Evolutionary conservation across 768 basidiomycete genomes (phyloP).

Genomic region (Botryobasidium botryosum): DNA sequence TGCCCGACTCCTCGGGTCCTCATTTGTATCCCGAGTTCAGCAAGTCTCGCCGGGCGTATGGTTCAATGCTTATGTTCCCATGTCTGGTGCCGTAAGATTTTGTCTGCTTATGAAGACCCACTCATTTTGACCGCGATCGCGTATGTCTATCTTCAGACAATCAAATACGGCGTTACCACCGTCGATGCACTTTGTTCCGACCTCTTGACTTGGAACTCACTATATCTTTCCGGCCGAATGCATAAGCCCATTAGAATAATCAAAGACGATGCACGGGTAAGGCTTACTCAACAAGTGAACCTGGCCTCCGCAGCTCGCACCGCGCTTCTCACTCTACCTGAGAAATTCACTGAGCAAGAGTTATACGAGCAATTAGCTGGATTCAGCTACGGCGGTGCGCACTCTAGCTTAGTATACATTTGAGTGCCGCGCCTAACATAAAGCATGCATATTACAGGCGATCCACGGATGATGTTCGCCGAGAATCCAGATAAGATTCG

Average conservation of each 20-base stretch:
- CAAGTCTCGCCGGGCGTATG: slow-evolving; percentile 72
- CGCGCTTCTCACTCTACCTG: slow-evolving; percentile 74
- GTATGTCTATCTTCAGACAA: slow-evolving; percentile 56
- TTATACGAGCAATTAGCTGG: slow-evolving; percentile 77
- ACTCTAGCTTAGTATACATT: too few species aligned
- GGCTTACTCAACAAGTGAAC: slow-evolving; percentile 87
- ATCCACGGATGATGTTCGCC: slow-evolving; percentile 80
- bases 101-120: too few species aligned
- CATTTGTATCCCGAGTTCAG: slow-evolving; percentile 66
- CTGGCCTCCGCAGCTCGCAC: slow-evolving; percentile 76
- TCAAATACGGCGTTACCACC: slow-evolving; percentile 95
- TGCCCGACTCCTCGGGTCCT: slow-evolving; percentile 68
- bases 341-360: slow-evolving; percentile 60
- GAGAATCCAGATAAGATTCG: slow-evolving; percentile 91
- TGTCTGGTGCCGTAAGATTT: slow-evolving; percentile 60
- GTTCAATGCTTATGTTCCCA: slow-evolving; percentile 85
- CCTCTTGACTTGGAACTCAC: slow-evolving; percentile 77
- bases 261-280: slow-evolving; percentile 80
- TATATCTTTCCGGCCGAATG: slow-evolving; percentile 91
- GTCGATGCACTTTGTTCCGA: slow-evolving; percentile 81
- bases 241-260: slow-evolving; percentile 94
- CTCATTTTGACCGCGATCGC: too few species aligned
- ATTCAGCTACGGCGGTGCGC: slow-evolving; percentile 65
- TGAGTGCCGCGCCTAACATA: too few species aligned
- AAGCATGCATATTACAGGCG: too few species aligned